Evolutionary conservation across 345 rosid genomes (phyloP), one percentile per base, ranked within the genome.

Genomic region (Bruguiera parviflora): DNA sequence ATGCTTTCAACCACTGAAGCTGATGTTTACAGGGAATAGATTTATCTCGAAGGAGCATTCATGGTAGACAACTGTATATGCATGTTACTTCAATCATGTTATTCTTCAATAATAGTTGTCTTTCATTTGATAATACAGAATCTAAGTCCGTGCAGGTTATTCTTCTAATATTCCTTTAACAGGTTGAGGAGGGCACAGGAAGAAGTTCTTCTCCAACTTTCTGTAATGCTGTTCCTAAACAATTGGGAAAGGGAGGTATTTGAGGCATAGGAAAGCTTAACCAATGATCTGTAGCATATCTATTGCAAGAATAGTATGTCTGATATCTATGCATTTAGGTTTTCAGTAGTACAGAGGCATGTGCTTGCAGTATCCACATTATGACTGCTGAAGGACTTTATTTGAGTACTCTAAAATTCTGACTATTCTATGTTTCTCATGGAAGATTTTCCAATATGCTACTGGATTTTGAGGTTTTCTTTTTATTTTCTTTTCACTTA

Each of bases 201-300:
- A 84, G 85, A 66, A 78, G 75, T 61, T 83, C 93, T 81, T 67
- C 89, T 31, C 53, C 93, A 72, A 75, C 78, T 72, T 28, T 80
- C 83, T 69, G 79, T 25, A 90, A 84, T 73, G 53, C 90, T 69
- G 86, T 85, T 52, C 78, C 90, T 8, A 92, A 92, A 73, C 97
- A 89, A 52, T 74, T 95, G 7, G 65, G 88, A 86, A 69, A 87
- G 90, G 76, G 93, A 89, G 99, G 99, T 92, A 81, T 58, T 70
- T 64, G 25, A 53, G 32, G 43, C 74, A 32, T 33, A 32, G 35
- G 5, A 32, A 32, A 32, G 35, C 7, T 29, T 29, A 5, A 29
- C 32, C 32, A 29, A 29, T 29, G 32, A 29, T 29, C 32, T 29
- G 32, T 29, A 29, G 3, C 32, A 29, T 29, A 29, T 4, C 32